These are phyloP conservation scores for Starmerella cellae DNA, from an alignment of 805 yeast species.

Conservation along the genomic window DNA sequence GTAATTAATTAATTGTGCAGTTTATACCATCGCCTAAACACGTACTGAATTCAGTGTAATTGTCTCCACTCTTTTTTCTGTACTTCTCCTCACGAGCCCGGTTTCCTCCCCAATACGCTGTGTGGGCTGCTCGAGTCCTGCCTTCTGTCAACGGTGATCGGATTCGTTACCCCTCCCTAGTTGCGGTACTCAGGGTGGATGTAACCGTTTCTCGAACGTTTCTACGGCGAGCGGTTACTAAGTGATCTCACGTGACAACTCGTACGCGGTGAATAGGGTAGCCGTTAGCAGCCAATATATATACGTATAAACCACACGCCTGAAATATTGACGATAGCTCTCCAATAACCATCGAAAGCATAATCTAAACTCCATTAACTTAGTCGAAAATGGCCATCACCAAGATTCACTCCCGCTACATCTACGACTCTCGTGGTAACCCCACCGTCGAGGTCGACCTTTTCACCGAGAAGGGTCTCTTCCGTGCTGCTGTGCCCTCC, in stretches of 20 bases:
- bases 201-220: neutral
- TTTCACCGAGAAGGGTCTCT: constrained; percentile 80
- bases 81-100: no score
- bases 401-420: constrained; percentile 87
- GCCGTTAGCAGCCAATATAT: neutral
- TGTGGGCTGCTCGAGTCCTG: no score
- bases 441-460: constrained; percentile 99
- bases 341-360: no score
- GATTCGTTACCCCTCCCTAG: neutral
- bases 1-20: no score
- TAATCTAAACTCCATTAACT: neutral
- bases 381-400: constrained; percentile 54
- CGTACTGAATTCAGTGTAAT: no score
- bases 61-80: no score
- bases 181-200: constrained; percentile 4
- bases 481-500: constrained; percentile 97
- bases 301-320: neutral
- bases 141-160: neutral
- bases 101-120: no score
- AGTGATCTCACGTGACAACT: neutral
- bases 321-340: neutral
- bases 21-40: no score
- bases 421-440: constrained; percentile 99
- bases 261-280: neutral
- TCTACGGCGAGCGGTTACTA: neutral